phyloP scores from a whole-genome alignment of 208 protist genomes.

The Trypanosoma avium region DNA sequence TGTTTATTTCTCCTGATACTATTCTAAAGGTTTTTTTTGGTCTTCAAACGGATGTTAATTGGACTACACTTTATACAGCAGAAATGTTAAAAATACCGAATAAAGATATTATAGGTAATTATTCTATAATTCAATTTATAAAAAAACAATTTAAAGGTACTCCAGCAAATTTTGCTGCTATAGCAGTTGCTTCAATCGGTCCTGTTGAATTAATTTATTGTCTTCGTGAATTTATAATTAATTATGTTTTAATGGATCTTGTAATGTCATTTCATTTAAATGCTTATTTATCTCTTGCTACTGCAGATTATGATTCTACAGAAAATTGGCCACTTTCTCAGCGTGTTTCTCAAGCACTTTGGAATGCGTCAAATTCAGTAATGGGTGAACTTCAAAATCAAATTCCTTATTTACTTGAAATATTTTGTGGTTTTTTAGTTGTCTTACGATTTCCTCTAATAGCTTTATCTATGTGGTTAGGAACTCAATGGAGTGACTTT shows the following conservation, averaged over 20 bases:
- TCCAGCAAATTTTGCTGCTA: conserved; percentile 9
- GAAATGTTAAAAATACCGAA: conserved; percentile 13
- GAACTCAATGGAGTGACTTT: conserved; percentile 26
- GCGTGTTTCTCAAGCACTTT: conserved; percentile 38
- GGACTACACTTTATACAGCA: conserved; percentile 17
- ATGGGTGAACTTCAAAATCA: conserved; percentile 36
- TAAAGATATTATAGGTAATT: neutral
- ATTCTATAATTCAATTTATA: conserved; percentile 13
- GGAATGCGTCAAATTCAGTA: conserved; percentile 38
- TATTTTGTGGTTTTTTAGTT: conserved; percentile 1
- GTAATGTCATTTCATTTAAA: conserved; percentile 27
- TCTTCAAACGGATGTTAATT: conserved; percentile 11
- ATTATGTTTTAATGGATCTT: conserved; percentile 18
- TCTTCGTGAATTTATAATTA: conserved; percentile 9
- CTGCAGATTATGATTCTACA: conserved; percentile 41
- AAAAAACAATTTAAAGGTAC: conserved; percentile 7
- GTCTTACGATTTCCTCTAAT: conserved; percentile 23
- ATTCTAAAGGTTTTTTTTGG: conserved; percentile 9
- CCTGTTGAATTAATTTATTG: conserved; percentile 21
- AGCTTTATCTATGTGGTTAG: conserved; percentile 21
- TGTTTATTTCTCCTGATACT: conserved; percentile 21
- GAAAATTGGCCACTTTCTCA: conserved; percentile 37
- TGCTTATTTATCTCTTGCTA: conserved; percentile 42
- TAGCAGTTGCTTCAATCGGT: conserved; percentile 15
- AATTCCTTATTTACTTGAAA: conserved; percentile 19